These are phyloP conservation scores for Beverwykella pulmonaria DNA, from an alignment of 495 filamentous ascomycete genomes.

Conservation along the genomic window DNA sequence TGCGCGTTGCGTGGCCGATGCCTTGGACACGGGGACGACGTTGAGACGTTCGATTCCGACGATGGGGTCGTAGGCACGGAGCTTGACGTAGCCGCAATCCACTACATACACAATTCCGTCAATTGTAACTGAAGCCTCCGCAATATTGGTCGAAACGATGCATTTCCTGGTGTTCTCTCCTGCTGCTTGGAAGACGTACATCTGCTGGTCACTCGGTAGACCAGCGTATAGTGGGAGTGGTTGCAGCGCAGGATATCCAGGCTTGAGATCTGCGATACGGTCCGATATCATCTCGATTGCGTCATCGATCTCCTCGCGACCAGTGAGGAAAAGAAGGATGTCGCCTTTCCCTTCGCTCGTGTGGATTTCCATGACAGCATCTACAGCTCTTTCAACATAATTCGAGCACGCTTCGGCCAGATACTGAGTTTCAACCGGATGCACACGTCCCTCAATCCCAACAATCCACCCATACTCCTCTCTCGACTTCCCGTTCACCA, in stretches of 20 bases:
- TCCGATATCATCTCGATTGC: slow-evolving; percentile 44
- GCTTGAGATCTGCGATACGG: slow-evolving; percentile 35
- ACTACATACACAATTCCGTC: slow-evolving; percentile 48
- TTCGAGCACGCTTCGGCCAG: slow-evolving; percentile 79
- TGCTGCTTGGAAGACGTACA: slow-evolving; percentile 49
- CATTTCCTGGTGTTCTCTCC: slow-evolving; percentile 46
- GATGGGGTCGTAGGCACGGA: slow-evolving; percentile 82
- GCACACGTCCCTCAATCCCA: slow-evolving; percentile 86
- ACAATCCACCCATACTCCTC: slow-evolving; percentile 70
- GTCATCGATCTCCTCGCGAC: slow-evolving; percentile 49
- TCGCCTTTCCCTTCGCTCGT: slow-evolving; percentile 83
- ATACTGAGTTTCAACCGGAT: slow-evolving; percentile 88
- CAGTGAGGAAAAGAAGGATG: slow-evolving; percentile 63
- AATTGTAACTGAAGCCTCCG: slow-evolving; percentile 51
- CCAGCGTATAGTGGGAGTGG: slow-evolving; percentile 48
- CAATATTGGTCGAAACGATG: slow-evolving; percentile 50
- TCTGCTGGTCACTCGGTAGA: slow-evolving; percentile 47
- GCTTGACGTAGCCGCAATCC: slow-evolving; percentile 73
- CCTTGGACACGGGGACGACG: slow-evolving; percentile 85
- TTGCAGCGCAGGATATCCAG: slow-evolving; percentile 33
- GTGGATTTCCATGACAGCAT: slow-evolving; percentile 93
- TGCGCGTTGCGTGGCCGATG: slow-evolving; percentile 87
- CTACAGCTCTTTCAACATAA: slow-evolving; percentile 83
- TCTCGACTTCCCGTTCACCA: slow-evolving; percentile 43
- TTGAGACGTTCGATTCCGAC: slow-evolving; percentile 92